Conservation (phyloP, 306 rosid species). For the Hippophae gyantsensis region DNA sequence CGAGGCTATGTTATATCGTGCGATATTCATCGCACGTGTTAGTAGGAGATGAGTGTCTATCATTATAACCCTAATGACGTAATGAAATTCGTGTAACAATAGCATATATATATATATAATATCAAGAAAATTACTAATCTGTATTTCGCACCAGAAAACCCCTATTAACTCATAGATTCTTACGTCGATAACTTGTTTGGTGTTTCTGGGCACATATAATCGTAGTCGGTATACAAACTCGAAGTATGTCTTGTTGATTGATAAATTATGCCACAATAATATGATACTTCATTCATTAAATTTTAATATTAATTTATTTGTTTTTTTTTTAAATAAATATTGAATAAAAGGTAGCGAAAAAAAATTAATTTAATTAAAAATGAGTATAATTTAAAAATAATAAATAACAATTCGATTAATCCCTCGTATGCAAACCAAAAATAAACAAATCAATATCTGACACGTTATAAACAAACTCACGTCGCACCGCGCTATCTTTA, state of each 20-base stretch:
- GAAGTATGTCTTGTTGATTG: slow-evolving; percentile 3
- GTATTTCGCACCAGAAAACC: not conserved
- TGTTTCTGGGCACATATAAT: not conserved
- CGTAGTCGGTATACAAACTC: not conserved
- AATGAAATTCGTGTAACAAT: not conserved
- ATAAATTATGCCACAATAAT: too few relatives aligned
- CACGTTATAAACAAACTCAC: slow-evolving; percentile 18
- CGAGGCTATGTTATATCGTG: slow-evolving; percentile 21
- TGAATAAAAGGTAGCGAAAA: too few relatives aligned
- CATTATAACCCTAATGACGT: slow-evolving; percentile 2
- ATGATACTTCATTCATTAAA: too few relatives aligned
- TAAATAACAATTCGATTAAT: too few relatives aligned
- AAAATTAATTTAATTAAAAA: too few relatives aligned
- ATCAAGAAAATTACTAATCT: not conserved
- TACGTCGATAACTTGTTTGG: not conserved
- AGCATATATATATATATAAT: not conserved
- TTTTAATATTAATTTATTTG: too few relatives aligned
- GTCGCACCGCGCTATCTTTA: slow-evolving; percentile 25
- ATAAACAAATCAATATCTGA: slow-evolving; percentile 8
- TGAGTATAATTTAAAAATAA: too few relatives aligned
- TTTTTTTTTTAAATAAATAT: too few relatives aligned
- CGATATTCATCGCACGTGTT: slow-evolving; percentile 31
- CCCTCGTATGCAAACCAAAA: slow-evolving; percentile 12
- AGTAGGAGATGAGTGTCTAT: slow-evolving; percentile 28
- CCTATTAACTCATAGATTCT: not conserved